Percentiles rank a stretch among this genome's conserved stretches.
phyloP scores from a whole-genome alignment of 441 rosid genomes.

The Macaranga tanarius region DNA sequence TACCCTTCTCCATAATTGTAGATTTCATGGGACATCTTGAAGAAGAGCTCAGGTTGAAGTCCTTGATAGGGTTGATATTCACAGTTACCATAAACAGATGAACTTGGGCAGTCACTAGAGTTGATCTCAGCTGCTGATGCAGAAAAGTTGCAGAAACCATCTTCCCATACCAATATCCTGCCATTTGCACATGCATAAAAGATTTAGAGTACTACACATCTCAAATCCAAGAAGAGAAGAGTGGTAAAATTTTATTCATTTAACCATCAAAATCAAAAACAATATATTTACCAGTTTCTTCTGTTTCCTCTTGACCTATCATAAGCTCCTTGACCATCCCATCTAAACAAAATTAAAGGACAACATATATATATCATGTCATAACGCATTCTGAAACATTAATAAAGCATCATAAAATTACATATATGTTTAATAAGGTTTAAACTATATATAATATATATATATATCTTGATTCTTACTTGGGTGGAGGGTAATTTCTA shows the following conservation, averaged over 20 bases:
- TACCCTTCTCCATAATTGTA: constrained; percentile 99
- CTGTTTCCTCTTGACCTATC: constrained; percentile 97
- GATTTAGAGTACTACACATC: neutral
- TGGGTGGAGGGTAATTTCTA: constrained; percentile 97
- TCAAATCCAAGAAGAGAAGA: constrained; percentile 1
- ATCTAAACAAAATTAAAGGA: constrained; percentile 41
- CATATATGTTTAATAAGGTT: neutral
- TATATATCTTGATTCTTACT: constrained; percentile 47
- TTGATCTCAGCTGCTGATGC: constrained; percentile 61
- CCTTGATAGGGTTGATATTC: constrained; percentile 84
- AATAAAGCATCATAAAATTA: neutral
- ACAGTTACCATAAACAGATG: constrained; percentile 50
- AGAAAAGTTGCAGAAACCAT: constrained; percentile 96
- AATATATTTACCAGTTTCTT: constrained; percentile 72
- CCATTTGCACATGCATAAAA: neutral
- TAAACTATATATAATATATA: too few relatives aligned
- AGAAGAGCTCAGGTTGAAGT: constrained; percentile 93
- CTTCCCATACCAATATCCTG: constrained; percentile 99
- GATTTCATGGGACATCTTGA: constrained; percentile 99
- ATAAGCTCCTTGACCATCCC: constrained; percentile 96
- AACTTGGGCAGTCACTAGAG: constrained; percentile 55
- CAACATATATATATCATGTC: neutral
- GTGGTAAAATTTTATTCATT: neutral
- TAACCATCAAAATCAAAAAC: neutral
- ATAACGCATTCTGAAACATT: too few relatives aligned